These are phyloP conservation scores for Russula abietina DNA, from an alignment of 768 basidiomycete species.

Conservation along the genomic window DNA sequence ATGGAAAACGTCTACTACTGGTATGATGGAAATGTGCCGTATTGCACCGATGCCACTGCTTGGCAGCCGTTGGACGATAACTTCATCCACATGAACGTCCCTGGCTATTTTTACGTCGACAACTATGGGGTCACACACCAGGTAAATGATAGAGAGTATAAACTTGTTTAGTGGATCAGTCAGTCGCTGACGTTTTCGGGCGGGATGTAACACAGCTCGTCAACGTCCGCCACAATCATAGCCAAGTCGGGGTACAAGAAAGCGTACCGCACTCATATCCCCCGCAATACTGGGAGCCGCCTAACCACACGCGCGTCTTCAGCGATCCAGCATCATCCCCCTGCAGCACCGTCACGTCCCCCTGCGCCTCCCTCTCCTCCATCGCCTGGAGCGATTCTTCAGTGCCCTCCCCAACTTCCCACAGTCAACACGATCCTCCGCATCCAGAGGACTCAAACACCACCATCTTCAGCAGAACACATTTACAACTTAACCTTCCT, in stretches of 20 bases:
- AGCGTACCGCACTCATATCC: not conserved
- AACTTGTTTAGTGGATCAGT: too few species aligned
- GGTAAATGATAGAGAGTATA: not conserved
- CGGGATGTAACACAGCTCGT: conserved; percentile 1
- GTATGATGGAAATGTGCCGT: conserved; percentile 20
- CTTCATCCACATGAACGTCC: conserved; percentile 1
- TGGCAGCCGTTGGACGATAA: conserved; percentile 16
- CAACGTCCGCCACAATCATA: not conserved
- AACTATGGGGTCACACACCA: not conserved
- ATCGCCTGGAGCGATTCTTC: conserved; percentile 8
- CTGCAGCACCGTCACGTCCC: not conserved
- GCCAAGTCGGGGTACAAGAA: not conserved
- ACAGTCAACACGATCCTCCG: not conserved
- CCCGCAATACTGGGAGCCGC: not conserved
- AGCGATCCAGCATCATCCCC: conserved; percentile 2
- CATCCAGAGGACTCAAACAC: not conserved
- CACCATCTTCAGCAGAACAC: not conserved
- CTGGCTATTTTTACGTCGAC: conserved; percentile 4
- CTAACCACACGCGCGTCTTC: not conserved
- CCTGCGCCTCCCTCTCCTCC: conserved; percentile 3
- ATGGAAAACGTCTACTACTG: conserved; percentile 20
- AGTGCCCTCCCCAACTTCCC: not conserved
- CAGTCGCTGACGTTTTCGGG: not conserved
- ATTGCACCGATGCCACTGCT: conserved; percentile 11
- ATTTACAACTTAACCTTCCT: not conserved